Percentiles rank a stretch among this genome's conserved stretches.
These are phyloP conservation scores for Cladosporium sphaerospermum DNA, from an alignment of 2,329 filamentous ascomycete species.

Conservation along the genomic window DNA sequence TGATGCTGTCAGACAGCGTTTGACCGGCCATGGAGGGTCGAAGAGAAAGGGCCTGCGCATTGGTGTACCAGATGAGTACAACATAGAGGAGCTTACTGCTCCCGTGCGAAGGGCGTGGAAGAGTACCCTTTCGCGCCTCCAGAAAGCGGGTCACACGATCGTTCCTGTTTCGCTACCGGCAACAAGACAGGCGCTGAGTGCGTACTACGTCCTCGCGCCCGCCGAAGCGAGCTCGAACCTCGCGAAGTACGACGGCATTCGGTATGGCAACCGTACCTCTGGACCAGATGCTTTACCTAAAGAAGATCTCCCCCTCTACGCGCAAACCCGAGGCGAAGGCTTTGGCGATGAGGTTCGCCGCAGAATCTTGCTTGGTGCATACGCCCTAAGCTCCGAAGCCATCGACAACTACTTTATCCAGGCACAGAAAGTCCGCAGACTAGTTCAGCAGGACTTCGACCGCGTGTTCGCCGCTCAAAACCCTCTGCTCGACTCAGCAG, in stretches of 20 bases:
- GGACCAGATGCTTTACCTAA: constrained; percentile 45
- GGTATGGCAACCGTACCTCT: constrained; percentile 63
- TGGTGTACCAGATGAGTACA: constrained; percentile 70
- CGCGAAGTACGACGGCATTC: constrained; percentile 94
- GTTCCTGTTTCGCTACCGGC: constrained; percentile 74
- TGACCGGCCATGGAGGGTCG: constrained; percentile 25
- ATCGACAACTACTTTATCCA: constrained; percentile 97
- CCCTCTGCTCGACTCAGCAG: constrained; percentile 48
- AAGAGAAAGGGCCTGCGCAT: constrained; percentile 38
- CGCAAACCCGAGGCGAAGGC: constrained; percentile 63
- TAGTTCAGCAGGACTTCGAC: constrained; percentile 85
- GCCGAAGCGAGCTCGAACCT: constrained; percentile 95
- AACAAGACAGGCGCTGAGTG: constrained; percentile 77
- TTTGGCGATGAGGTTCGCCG: constrained; percentile 83
- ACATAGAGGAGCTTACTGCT: constrained; percentile 71
- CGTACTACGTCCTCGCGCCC: constrained; percentile 92
- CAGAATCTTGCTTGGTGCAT: constrained; percentile 82
- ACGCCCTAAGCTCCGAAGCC: constrained; percentile 80
- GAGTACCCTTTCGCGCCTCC: constrained; percentile 53
- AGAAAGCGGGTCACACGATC: constrained; percentile 61
- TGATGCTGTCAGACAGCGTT: constrained; percentile 12
- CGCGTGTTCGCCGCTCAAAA: constrained; percentile 65
- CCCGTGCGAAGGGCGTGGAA: constrained; percentile 66
- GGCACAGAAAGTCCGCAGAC: constrained; percentile 76
- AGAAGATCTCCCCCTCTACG: constrained; percentile 52